Percentiles rank a stretch among this genome's conserved stretches.
These are phyloP conservation scores for Neckera pumila DNA, from an alignment of 225 moss, liverwort and hornwort species.

Conservation along the genomic window DNA sequence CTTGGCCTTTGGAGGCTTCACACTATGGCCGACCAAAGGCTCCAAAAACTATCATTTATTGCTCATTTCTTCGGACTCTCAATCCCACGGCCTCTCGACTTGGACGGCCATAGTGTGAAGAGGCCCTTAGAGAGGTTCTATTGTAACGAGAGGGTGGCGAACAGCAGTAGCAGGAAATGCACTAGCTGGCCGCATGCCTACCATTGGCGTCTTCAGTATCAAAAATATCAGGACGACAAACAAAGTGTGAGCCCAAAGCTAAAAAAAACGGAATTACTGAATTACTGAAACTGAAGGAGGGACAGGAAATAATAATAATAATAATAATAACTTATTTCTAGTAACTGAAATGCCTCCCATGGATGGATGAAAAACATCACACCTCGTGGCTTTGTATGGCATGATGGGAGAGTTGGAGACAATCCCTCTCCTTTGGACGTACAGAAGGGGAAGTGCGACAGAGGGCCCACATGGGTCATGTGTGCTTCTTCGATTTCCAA, in stretches of 20 bases:
- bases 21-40: no score
- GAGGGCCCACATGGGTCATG: slow-evolving; percentile 34
- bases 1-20: no score
- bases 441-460: not conserved
- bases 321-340: not conserved
- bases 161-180: not conserved
- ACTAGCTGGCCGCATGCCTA: slow-evolving; percentile 3
- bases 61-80: no score
- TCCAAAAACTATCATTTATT: no score
- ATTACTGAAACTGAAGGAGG: not conserved
- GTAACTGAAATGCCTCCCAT: no score
- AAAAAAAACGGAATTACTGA: no score
- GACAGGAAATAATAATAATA: no score
- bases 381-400: not conserved
- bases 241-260: not conserved
- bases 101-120: no score
- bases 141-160: slow-evolving; percentile 29
- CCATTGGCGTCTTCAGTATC: not conserved
- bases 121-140: no score
- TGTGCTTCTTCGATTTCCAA: not conserved
- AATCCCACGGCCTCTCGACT: no score
- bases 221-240: slow-evolving; percentile 2
- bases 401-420: not conserved
- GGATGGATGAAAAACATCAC: not conserved
- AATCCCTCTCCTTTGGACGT: not conserved